A percentile compares a stretch with the other conserved stretches of the same genome.
phyloP scores from a whole-genome alignment of 2,329 filamentous ascomycete genomes.

The Didymellaceae sp. region DNA sequence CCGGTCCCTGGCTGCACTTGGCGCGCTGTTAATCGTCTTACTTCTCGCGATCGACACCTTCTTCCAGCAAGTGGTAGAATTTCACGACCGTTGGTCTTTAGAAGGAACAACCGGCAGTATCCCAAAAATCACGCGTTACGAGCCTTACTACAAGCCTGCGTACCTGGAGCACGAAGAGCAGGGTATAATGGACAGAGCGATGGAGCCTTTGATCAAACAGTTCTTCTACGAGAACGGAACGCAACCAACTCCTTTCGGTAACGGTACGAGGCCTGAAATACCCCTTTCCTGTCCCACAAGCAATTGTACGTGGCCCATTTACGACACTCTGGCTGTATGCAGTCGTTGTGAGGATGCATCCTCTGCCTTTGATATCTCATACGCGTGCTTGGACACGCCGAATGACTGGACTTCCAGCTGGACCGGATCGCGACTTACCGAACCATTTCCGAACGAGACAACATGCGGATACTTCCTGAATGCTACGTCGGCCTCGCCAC shows the following conservation, averaged over 20 bases:
- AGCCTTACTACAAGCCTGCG: neutral
- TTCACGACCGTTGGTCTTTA: conserved; percentile 12
- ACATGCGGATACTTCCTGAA: conserved; percentile 40
- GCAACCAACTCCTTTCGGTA: conserved; percentile 23
- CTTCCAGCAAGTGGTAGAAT: conserved; percentile 35
- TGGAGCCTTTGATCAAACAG: neutral
- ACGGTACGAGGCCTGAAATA: conserved; percentile 32
- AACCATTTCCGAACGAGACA: conserved; percentile 22
- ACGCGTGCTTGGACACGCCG: conserved; percentile 14
- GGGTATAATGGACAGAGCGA: neutral
- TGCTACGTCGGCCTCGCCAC: conserved; percentile 8
- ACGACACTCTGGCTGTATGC: conserved; percentile 35
- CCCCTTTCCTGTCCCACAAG: conserved; percentile 36
- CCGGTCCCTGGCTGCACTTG: neutral
- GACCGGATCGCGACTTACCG: neutral
- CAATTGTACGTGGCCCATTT: conserved; percentile 37
- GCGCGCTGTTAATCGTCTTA: neutral
- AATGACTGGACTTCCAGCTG: conserved; percentile 27
- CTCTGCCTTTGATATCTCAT: conserved; percentile 1
- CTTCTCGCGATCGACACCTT: conserved; percentile 38
- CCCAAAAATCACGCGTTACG: conserved; percentile 16
- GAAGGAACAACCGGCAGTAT: neutral
- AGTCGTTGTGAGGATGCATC: conserved; percentile 28
- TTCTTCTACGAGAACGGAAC: conserved; percentile 27
- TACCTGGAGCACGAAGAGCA: neutral